Evolutionary conservation across 371 early-diverging fungal species (phyloP).

Genomic region (Rhizopus microsporus): DNA sequence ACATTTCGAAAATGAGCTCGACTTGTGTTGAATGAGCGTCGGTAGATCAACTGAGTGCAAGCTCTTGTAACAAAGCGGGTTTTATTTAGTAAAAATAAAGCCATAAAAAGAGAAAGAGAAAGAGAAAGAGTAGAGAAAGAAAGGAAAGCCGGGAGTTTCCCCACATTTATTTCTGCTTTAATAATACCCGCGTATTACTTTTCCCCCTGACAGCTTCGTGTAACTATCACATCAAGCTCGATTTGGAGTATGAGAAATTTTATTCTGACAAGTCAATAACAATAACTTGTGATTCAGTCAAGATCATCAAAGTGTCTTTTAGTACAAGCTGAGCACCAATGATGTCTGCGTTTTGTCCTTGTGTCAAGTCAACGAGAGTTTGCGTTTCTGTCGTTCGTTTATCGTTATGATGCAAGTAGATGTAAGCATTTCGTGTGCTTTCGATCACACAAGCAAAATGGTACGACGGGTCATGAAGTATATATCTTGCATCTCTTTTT

Average conservation of each 20-base stretch:
- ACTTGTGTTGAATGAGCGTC: conserved; percentile 13
- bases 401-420: conserved; percentile 59
- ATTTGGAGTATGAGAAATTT: neutral
- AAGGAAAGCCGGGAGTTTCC: neutral
- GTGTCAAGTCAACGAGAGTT: conserved; percentile 41
- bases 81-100: neutral
- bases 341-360: conserved; percentile 42
- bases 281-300: conserved; percentile 53
- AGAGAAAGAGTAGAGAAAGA: neutral
- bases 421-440: conserved; percentile 66
- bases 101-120: neutral
- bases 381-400: conserved; percentile 34
- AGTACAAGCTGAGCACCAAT: conserved; percentile 52
- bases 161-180: conserved; percentile 1
- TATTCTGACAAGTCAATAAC: conserved; percentile 13
- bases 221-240: neutral
- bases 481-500: conserved; percentile 22
- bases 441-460: conserved; percentile 65
- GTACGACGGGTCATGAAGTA: conserved; percentile 8
- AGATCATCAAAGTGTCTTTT: conserved; percentile 41
- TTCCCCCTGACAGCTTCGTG: neutral
- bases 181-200: conserved; percentile 2
- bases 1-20: conserved; percentile 13
- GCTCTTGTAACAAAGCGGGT: neutral
- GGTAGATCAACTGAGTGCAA: neutral